phyloP scores from a whole-genome alignment of 1,284 basidiomycete species.

The Papiliotrema flavescens region DNA sequence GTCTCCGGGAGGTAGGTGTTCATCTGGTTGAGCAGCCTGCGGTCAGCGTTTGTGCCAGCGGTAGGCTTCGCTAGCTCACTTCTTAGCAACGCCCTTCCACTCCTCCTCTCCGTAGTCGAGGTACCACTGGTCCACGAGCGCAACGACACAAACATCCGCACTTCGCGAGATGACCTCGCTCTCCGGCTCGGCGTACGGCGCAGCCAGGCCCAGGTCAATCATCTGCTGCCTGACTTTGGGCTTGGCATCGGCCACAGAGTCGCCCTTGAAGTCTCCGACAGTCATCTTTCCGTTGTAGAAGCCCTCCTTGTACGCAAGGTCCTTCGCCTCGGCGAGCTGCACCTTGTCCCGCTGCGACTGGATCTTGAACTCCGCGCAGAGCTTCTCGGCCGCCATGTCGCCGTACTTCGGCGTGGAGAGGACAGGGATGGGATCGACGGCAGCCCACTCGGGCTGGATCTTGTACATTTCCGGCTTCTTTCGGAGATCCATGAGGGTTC shows the following conservation, averaged over 20 bases:
- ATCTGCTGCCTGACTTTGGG: slow-evolving; percentile 78
- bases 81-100: slow-evolving; percentile 84
- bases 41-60: background rate
- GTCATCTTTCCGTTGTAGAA: slow-evolving; percentile 92
- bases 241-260: slow-evolving; percentile 87
- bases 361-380: slow-evolving; percentile 89
- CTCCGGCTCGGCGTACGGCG: slow-evolving; percentile 95
- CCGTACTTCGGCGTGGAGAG: slow-evolving; percentile 87
- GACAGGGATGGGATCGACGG: slow-evolving; percentile 82
- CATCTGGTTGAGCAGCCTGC: slow-evolving; percentile 79
- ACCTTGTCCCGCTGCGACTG: slow-evolving; percentile 92
- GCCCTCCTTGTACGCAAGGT: slow-evolving; percentile 96
- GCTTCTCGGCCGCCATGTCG: slow-evolving; percentile 80
- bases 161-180: slow-evolving; percentile 84
- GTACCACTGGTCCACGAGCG: slow-evolving; percentile 99
- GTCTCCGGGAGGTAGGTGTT: slow-evolving; percentile 87
- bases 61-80: slow-evolving; percentile 54
- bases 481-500: slow-evolving; percentile 83
- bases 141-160: slow-evolving; percentile 94
- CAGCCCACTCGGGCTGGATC: slow-evolving; percentile 85
- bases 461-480: slow-evolving; percentile 98
- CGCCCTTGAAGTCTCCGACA: slow-evolving; percentile 82
- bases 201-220: slow-evolving; percentile 73
- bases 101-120: slow-evolving; percentile 89
- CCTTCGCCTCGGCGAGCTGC: slow-evolving; percentile 93